Conservation (phyloP, 2,329 filamentous ascomycete genomes). For the Neonectria sp. region DNA sequence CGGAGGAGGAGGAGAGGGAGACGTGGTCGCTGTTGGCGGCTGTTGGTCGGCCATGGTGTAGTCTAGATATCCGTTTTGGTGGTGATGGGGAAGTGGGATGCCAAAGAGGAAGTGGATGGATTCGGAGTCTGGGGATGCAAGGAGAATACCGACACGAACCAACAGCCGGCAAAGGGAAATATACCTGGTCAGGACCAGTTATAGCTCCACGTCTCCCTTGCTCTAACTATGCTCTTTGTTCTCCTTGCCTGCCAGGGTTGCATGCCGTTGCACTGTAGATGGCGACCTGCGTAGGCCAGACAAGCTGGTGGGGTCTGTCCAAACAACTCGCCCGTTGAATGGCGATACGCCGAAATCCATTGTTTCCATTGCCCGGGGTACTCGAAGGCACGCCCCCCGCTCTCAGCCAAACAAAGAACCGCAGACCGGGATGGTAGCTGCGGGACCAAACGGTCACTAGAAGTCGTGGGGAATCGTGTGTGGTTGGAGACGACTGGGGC, state of each 20-base stretch:
- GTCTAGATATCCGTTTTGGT: not conserved
- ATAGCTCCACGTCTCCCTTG: no score
- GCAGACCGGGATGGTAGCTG: not conserved
- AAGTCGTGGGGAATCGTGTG: no score
- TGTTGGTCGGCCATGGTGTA: constrained; percentile 16
- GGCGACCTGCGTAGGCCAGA: no score
- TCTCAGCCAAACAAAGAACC: not conserved
- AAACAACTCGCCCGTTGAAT: no score
- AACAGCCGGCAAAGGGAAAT: not conserved
- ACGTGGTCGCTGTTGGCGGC: not conserved
- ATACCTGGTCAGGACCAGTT: no score
- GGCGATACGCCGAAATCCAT: no score
- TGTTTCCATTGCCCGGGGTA: not conserved
- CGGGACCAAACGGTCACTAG: not conserved
- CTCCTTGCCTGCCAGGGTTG: no score
- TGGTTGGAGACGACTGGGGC: no score
- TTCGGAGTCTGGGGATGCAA: no score
- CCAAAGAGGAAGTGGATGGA: not conserved
- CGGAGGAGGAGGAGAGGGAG: not conserved
- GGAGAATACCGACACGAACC: not conserved
- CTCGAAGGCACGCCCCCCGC: not conserved
- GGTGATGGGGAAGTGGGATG: not conserved
- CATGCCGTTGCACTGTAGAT: no score
- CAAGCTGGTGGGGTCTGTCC: no score
- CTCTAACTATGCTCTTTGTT: no score